Conservation (phyloP, 495 filamentous ascomycete genomes). For the Podospora bellae-mahoneyi region DNA sequence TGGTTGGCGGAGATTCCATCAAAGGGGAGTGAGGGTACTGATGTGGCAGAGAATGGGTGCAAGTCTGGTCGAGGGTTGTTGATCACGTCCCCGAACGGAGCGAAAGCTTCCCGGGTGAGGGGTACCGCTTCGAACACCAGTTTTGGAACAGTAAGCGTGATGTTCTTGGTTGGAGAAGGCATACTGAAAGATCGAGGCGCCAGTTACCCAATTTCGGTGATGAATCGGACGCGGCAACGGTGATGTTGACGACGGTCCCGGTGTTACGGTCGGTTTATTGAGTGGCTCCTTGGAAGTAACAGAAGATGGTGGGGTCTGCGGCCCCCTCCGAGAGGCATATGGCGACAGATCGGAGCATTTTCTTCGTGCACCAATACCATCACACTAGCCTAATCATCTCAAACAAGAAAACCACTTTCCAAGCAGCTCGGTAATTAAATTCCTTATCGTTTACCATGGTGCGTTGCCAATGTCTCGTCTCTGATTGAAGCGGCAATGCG, state of each 20-base stretch:
- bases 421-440: background rate
- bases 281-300: background rate
- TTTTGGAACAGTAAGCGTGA: slow-evolving; percentile 23
- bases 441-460: background rate
- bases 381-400: background rate
- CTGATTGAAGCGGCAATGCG: background rate
- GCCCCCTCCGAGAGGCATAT: background rate
- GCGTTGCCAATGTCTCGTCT: background rate
- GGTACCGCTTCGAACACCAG: slow-evolving; percentile 50
- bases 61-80: slow-evolving; percentile 60
- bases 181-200: background rate
- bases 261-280: background rate
- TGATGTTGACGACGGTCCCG: background rate
- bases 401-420: no score
- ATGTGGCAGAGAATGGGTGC: slow-evolving; percentile 37
- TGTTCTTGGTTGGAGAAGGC: slow-evolving; percentile 1
- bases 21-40: slow-evolving; percentile 36
- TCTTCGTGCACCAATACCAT: background rate
- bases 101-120: slow-evolving; percentile 64
- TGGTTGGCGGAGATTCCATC: slow-evolving; percentile 67
- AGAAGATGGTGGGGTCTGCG: background rate
- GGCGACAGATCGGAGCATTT: background rate
- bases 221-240: background rate
- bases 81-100: slow-evolving; percentile 80
- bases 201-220: background rate